Conservation (phyloP, 1,284 basidiomycete genomes). For the Phellinidium pouzarii region DNA sequence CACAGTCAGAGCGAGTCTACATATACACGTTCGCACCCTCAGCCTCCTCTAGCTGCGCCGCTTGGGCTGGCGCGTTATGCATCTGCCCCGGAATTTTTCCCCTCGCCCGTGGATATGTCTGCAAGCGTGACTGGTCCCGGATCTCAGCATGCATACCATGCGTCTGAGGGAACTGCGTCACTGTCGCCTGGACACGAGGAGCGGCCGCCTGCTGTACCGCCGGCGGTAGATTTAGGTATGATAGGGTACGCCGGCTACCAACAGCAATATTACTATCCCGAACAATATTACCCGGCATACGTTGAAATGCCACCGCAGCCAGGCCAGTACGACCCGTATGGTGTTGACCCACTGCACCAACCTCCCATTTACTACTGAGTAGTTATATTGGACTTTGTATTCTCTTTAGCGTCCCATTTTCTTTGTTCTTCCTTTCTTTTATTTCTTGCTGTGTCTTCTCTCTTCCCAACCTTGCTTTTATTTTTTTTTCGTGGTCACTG, state of each 20-base stretch:
- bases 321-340: constrained; percentile 62
- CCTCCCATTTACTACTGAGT: constrained; percentile 55
- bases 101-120: not conserved
- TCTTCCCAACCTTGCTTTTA: constrained; percentile 23
- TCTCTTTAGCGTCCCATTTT: no score
- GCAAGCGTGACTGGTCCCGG: no score
- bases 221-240: constrained; percentile 32
- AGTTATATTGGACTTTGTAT: constrained; percentile 26
- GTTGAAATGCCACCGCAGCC: constrained; percentile 54
- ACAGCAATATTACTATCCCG: constrained; percentile 58
- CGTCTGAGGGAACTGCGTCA: constrained; percentile 12
- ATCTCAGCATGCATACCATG: constrained; percentile 13
- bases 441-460: constrained; percentile 16
- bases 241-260: constrained; percentile 51
- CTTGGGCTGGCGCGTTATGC: constrained; percentile 3
- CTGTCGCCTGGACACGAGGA: constrained; percentile 17
- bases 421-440: constrained; percentile 2
- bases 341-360: constrained; percentile 40
- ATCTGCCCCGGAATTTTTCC: constrained; percentile 8
- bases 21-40: not conserved
- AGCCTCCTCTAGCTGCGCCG: not conserved
- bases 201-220: constrained; percentile 17
- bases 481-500: constrained; percentile 16
- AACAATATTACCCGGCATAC: constrained; percentile 58
- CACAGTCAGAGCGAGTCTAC: not conserved